Base-by-base conservation (phyloP, 805 yeast species). In the Yamadazyma scolyti region DNA sequence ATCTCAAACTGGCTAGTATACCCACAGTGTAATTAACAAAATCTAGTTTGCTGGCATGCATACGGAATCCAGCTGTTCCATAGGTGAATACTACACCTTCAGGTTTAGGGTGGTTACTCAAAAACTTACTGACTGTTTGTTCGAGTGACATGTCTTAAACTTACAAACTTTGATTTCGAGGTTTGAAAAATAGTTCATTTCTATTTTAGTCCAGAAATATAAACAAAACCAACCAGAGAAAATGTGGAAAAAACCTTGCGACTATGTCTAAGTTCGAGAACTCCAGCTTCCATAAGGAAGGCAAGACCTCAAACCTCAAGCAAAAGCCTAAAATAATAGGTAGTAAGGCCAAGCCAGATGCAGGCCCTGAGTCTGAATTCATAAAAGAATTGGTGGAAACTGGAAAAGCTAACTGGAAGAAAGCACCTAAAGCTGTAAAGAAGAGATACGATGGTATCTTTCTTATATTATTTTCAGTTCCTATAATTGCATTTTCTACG, bases 41-140 rank as follows among this genome's bases (percentile, higher is more conserved):
- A 51, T 86, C 95, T 42, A 90, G 62, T 11, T 69, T 57, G 13
- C 59, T 52, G 2, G 95, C 89, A 28, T 75, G 64, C 62, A 80
- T 79, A 37, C 98, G 75, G 62, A 93, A 93, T 6, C 98, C 98
- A 2, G 98, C 98, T 1, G 98, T 93, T n/a, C 98, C 98, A 49
- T 93, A 93, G 11, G 75, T 25, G 21, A 36, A 35, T 4, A 24
- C 14, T 2, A 29, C 14, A 8, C 31, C 33, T 13, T 31, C 38
- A 4, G 40, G 40, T 20, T 21, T 28, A 1, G 45, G 45, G 22
- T 41, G 40, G 7, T 33, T 41, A 5, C 5, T 7, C 20, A 41
- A 28, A 19, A 25, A 39, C 19, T 33, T 16, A 5, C 24, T 18
- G n/a, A 31, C 24, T 6, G 32, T 13, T 7, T 33, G 20, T 6